Conservation (phyloP, 306 rosid species). For the Quercus gilva region DNA sequence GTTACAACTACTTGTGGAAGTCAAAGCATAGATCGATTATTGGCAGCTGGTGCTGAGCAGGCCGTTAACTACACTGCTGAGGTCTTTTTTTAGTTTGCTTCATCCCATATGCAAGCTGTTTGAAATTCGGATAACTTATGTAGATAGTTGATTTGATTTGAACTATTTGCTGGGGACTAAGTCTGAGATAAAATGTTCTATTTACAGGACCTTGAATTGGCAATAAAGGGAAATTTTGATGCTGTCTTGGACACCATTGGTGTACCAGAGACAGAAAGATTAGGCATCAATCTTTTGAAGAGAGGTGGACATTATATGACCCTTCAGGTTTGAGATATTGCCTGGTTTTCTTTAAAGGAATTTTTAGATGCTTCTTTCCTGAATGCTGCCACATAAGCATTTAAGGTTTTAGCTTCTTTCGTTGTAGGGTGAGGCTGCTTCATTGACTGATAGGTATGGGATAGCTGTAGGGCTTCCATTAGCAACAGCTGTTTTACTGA, state of each 20-base stretch:
- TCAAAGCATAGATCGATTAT: slow-evolving; percentile 59
- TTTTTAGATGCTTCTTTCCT: slow-evolving; percentile 9
- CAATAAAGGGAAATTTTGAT: slow-evolving; percentile 82
- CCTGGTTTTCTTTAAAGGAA: slow-evolving; percentile 1
- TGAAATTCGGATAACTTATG: slow-evolving; percentile 4
- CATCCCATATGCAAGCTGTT: slow-evolving; percentile 14
- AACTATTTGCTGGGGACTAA: not conserved
- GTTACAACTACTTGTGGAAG: slow-evolving; percentile 85
- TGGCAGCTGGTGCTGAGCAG: slow-evolving; percentile 89
- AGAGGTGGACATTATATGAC: slow-evolving; percentile 98
- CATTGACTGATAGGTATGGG: slow-evolving; percentile 74
- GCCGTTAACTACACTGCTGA: slow-evolving; percentile 82
- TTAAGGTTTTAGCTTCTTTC: slow-evolving; percentile 23
- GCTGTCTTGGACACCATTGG: slow-evolving; percentile 98
- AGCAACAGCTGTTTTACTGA: slow-evolving; percentile 48
- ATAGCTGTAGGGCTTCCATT: slow-evolving; percentile 71
- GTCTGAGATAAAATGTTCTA: not conserved
- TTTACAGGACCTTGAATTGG: slow-evolving; percentile 60
- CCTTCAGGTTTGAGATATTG: slow-evolving; percentile 70
- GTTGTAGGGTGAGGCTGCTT: slow-evolving; percentile 87
- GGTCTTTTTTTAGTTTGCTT: slow-evolving; percentile 48
- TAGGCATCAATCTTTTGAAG: slow-evolving; percentile 68
- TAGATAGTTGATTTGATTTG: not conserved
- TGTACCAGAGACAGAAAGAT: slow-evolving; percentile 68
- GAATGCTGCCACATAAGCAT: slow-evolving; percentile 1